A percentile compares a stretch with the other conserved stretches of the same genome.
phyloP scores from a whole-genome alignment of 2,329 filamentous ascomycete genomes.

The Ophiobolus disseminans region DNA sequence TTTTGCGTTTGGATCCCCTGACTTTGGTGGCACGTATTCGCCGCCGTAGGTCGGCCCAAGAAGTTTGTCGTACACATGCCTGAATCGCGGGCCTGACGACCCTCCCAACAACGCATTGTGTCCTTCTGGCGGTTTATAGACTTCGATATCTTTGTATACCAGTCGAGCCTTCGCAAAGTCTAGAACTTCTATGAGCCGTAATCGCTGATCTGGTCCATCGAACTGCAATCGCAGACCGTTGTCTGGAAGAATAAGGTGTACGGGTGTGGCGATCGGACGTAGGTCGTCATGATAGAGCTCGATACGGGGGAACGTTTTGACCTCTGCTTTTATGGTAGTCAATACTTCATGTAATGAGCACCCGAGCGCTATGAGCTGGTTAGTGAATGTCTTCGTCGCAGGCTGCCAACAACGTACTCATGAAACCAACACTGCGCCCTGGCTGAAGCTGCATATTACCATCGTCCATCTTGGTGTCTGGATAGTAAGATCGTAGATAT shows the following conservation, averaged over 20 bases:
- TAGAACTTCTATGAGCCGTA: conserved; percentile 87
- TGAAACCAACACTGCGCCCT: conserved; percentile 47
- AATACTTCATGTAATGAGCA: conserved; percentile 90
- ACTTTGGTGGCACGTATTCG: conserved; percentile 78
- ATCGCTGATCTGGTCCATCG: conserved; percentile 88
- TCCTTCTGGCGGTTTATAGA: conserved; percentile 67
- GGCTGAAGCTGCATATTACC: conserved; percentile 39
- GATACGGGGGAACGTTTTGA: conserved; percentile 80
- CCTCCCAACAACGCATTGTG: conserved; percentile 31
- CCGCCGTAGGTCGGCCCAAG: conserved; percentile 93
- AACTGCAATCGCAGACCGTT: conserved; percentile 93
- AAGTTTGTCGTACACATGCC: conserved; percentile 90
- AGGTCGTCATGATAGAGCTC: conserved; percentile 81
- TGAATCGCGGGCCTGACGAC: conserved; percentile 74
- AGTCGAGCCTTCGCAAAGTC: conserved; percentile 88
- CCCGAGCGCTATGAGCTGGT: conserved; percentile 71
- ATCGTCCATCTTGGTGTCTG: conserved; percentile 37
- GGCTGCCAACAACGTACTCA: conserved; percentile 39
- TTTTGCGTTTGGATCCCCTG: conserved; percentile 58
- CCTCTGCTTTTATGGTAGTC: conserved; percentile 86
- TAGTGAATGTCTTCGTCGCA: conserved; percentile 12
- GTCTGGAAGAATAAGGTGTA: conserved; percentile 76
- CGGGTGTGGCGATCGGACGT: conserved; percentile 75
- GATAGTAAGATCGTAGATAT: neutral
- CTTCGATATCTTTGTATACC: conserved; percentile 80